Conservation (phyloP, 352 stramenopile genomes). For the Halophytophthora batemanensis region DNA sequence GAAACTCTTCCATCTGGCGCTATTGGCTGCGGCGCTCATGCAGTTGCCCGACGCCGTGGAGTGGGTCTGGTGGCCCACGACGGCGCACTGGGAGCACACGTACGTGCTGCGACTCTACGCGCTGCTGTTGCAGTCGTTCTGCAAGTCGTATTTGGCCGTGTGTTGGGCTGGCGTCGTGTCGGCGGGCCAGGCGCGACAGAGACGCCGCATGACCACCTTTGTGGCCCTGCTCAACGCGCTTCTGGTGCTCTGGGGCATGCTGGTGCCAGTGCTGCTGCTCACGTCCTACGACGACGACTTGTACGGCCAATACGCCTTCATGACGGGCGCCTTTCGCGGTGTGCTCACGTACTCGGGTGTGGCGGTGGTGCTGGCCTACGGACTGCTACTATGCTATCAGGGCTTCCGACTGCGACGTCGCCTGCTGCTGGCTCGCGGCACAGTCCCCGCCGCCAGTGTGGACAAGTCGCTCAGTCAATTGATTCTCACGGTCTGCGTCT, state of each 20-base stretch:
- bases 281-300: conserved; percentile 51
- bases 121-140: conserved; percentile 68
- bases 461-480: conserved; percentile 81
- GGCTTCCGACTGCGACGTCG: conserved; percentile 67
- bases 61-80: conserved; percentile 60
- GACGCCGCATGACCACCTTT: conserved; percentile 46
- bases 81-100: conserved; percentile 56
- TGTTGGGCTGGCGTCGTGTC: conserved; percentile 82
- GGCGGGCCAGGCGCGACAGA: conserved; percentile 57
- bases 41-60: conserved; percentile 61
- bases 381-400: conserved; percentile 66
- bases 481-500: conserved; percentile 77
- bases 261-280: conserved; percentile 48
- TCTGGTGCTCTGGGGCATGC: conserved; percentile 56
- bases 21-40: conserved; percentile 61
- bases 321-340: conserved; percentile 42
- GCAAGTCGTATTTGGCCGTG: conserved; percentile 81
- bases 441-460: conserved; percentile 61
- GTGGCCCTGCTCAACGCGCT: conserved; percentile 56
- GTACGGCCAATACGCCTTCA: conserved; percentile 65
- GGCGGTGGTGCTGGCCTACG: conserved; percentile 61
- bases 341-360: conserved; percentile 61
- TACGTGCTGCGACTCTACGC: conserved; percentile 68
- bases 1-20: conserved; percentile 67
- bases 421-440: conserved; percentile 66